phyloP scores from a whole-genome alignment of 192 early-diverging fungal genomes.

The Rhizophagus clarus region DNA sequence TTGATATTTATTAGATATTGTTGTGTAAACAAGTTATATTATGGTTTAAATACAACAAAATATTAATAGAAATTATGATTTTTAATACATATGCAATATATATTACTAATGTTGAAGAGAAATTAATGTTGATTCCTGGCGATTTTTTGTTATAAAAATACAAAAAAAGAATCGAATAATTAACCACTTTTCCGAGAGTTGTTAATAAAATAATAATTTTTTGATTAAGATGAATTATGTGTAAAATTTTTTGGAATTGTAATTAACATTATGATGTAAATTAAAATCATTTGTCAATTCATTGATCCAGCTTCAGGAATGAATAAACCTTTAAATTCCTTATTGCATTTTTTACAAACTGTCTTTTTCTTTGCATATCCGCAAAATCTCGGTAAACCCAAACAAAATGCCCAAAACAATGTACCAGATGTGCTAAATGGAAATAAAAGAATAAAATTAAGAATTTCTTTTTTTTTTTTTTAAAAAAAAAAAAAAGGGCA shows the following conservation, averaged over 20 bases:
- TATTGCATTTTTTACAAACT: constrained; percentile 30
- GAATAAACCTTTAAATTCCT: constrained; percentile 5
- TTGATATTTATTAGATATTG: not conserved
- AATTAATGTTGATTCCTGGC: too few relatives aligned
- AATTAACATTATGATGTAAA: not conserved
- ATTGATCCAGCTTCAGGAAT: constrained; percentile 26
- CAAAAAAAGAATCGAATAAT: too few relatives aligned
- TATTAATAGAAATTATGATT: too few relatives aligned
- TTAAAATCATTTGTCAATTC: not conserved
- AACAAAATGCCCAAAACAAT: constrained; percentile 30
- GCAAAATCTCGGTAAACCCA: constrained; percentile 27
- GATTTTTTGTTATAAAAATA: too few relatives aligned
- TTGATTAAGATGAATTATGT: not conserved
- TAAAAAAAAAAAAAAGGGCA: not conserved
- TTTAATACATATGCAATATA: too few relatives aligned
- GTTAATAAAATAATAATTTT: not conserved
- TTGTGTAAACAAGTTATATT: too few relatives aligned
- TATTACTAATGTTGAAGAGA: too few relatives aligned
- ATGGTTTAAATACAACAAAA: too few relatives aligned
- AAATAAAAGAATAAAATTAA: not conserved
- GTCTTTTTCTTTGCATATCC: constrained; percentile 30
- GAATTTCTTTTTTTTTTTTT: too few relatives aligned
- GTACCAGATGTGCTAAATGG: constrained; percentile 17
- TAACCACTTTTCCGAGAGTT: too few relatives aligned
- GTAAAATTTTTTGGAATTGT: too few relatives aligned